Base-by-base conservation (phyloP, 495 filamentous ascomycete species). In the Penicillium odoratum region DNA sequence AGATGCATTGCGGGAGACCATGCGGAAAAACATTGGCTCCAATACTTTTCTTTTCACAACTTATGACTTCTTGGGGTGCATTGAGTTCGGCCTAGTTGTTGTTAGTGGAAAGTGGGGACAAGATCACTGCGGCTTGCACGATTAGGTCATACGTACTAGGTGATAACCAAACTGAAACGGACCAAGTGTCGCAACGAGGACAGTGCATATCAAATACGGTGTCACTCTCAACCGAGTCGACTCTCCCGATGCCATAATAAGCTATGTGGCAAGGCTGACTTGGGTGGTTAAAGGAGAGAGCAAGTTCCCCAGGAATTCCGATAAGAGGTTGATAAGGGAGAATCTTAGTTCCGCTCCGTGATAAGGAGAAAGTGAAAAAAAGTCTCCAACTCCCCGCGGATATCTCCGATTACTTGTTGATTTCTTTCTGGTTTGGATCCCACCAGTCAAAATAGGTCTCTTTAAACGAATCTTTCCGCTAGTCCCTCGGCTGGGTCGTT, bases 161-260 rank as follows among this genome's bases (percentile, higher is more conserved):
- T 98, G 95, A 69, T 88, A 97, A 21, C 95, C 94, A 63, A 97
- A 98, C 65, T 96, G 92, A 8, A 97, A 82, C 3, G 94, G 90
- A 5, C 92, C 93, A 15, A 95, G 66, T 5, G 88, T 89, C 48
- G 80, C 78, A 64, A 89, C 78, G 46, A 80, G 72, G 33, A 92
- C 77, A 43, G 90, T 71, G 60, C 85, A 78, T 62, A 86, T 60
- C 51, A 93, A 76, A 65, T 89, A 92, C 36, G 79, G 73, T 15
- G 88, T 89, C 42, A 76, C 69, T 52, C 50, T 66, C 3, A 63
- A 70, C 38, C 21, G 63, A 31, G 46, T 51, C 18, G 68, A 54
- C 18, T 59, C 52, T 28, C 53, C 46, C 29, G 48, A 34, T 36
- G 52, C 43, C 53, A 56, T 56, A 16, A 26, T 56, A 31, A 31